phyloP scores from a whole-genome alignment of 2,329 filamentous ascomycete species.

The Botrytis squamosa region DNA sequence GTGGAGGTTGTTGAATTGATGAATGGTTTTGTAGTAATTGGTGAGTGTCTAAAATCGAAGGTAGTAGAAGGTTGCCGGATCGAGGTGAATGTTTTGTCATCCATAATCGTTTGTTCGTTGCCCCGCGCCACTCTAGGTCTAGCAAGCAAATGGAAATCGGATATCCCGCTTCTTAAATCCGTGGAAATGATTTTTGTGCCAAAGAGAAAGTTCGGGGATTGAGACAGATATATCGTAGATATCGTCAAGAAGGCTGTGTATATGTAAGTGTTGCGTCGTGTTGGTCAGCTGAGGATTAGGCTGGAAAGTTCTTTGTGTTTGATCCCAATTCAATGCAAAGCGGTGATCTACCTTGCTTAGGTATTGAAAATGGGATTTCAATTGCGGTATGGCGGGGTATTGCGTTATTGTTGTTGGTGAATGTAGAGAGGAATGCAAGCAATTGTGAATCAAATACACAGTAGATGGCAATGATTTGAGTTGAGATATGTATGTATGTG shows the following conservation, averaged over 20 bases:
- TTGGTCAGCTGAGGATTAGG: slow-evolving; percentile 32
- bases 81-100: slow-evolving; percentile 29
- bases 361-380: slow-evolving; percentile 9
- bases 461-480: neutral
- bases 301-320: slow-evolving; percentile 34
- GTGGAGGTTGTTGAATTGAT: slow-evolving; percentile 26
- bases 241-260: slow-evolving; percentile 21
- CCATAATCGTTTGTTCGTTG: slow-evolving; percentile 23
- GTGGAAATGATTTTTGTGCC: neutral
- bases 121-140: slow-evolving; percentile 17
- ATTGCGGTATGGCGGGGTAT: slow-evolving; percentile 17
- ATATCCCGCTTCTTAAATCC: slow-evolving; percentile 18
- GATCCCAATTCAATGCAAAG: slow-evolving; percentile 32
- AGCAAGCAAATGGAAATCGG: slow-evolving; percentile 5
- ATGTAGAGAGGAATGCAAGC: slow-evolving; percentile 27
- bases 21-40: slow-evolving; percentile 28
- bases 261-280: slow-evolving; percentile 20
- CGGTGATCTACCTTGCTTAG: slow-evolving; percentile 2
- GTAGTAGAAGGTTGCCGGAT: slow-evolving; percentile 35
- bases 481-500: neutral
- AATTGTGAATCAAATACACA: slow-evolving; percentile 19
- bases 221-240: slow-evolving; percentile 16
- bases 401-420: slow-evolving; percentile 22
- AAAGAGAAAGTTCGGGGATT: neutral
- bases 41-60: slow-evolving; percentile 33